phyloP scores from a whole-genome alignment of 768 basidiomycete genomes.

The Artomyces pyxidatus region DNA sequence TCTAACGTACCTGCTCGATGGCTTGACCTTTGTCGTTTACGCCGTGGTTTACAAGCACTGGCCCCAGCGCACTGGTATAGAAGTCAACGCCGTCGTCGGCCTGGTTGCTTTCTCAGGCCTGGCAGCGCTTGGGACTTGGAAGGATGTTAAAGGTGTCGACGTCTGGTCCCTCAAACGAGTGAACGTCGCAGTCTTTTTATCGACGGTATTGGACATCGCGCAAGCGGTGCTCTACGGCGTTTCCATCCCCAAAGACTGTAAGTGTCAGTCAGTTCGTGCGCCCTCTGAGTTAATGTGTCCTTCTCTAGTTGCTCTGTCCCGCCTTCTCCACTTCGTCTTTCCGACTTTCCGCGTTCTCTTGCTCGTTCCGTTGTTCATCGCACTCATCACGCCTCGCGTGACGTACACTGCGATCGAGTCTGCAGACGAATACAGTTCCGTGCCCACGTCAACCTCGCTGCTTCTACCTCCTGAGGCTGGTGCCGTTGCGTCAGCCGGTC shows the following conservation, averaged over 20 bases:
- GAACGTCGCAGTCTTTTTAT: slow-evolving; percentile 42
- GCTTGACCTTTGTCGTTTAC: slow-evolving; percentile 58
- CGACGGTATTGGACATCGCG: slow-evolving; percentile 52
- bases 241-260: slow-evolving; percentile 26
- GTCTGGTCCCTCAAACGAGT: slow-evolving; percentile 60
- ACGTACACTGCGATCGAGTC: slow-evolving; percentile 47
- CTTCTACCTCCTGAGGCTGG: slow-evolving; percentile 44
- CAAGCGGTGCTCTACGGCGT: slow-evolving; percentile 49
- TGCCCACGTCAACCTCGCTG: slow-evolving; percentile 41
- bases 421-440: slow-evolving; percentile 25
- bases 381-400: slow-evolving; percentile 56
- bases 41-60: slow-evolving; percentile 60
- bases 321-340: slow-evolving; percentile 43
- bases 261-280: not conserved
- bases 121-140: slow-evolving; percentile 71
- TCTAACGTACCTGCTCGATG: slow-evolving; percentile 73
- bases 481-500: slow-evolving; percentile 40
- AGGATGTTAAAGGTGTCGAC: slow-evolving; percentile 61
- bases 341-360: slow-evolving; percentile 60
- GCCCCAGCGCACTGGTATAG: slow-evolving; percentile 55
- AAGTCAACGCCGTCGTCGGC: slow-evolving; percentile 60
- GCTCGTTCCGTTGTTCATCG: slow-evolving; percentile 49
- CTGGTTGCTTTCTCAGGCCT: slow-evolving; percentile 64
- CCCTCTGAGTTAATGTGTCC: too few species aligned
- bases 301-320: slow-evolving; percentile 24